Evolutionary conservation across 768 basidiomycete species (phyloP).

Genomic region (Amanita muscaria): DNA sequence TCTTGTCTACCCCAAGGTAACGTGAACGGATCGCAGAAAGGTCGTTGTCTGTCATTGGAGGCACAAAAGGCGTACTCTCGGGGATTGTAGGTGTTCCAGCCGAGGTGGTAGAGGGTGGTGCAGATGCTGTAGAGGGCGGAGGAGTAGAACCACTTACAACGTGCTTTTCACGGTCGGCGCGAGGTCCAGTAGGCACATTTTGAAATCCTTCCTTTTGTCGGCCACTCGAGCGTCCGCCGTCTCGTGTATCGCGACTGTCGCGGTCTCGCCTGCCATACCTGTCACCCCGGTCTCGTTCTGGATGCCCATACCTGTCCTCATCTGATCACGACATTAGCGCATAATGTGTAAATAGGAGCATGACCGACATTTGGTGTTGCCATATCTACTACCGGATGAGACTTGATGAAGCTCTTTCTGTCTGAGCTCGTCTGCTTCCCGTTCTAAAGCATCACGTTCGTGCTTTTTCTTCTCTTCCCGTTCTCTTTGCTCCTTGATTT

Average conservation of each 20-base stretch:
- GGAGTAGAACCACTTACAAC: constrained; percentile 29
- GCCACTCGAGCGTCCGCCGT: constrained; percentile 28
- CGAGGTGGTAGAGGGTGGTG: constrained; percentile 31
- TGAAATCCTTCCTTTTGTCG: constrained; percentile 41
- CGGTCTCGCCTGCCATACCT: constrained; percentile 35
- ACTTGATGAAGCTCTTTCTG: constrained; percentile 41
- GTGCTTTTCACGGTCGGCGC: constrained; percentile 56
- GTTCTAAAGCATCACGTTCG: constrained; percentile 68
- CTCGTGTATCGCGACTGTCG: constrained; percentile 28
- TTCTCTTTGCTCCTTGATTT: constrained; percentile 66
- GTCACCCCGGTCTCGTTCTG: constrained; percentile 39
- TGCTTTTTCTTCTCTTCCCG: constrained; percentile 49
- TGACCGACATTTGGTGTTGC: no score
- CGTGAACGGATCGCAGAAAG: constrained; percentile 80
- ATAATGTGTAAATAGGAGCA: background rate
- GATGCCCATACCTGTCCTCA: constrained; percentile 44
- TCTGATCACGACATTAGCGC: no score
- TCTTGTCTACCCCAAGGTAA: constrained; percentile 90
- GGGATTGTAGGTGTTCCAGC: constrained; percentile 20
- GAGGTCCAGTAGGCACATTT: constrained; percentile 78
- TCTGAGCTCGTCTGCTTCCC: constrained; percentile 60
- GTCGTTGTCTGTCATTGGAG: constrained; percentile 76
- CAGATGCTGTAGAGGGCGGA: constrained; percentile 35
- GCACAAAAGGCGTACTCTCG: constrained; percentile 33
- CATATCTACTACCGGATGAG: no score